Conservation (phyloP, 140 eudicot genomes). For the Eryngium alpinum region DNA sequence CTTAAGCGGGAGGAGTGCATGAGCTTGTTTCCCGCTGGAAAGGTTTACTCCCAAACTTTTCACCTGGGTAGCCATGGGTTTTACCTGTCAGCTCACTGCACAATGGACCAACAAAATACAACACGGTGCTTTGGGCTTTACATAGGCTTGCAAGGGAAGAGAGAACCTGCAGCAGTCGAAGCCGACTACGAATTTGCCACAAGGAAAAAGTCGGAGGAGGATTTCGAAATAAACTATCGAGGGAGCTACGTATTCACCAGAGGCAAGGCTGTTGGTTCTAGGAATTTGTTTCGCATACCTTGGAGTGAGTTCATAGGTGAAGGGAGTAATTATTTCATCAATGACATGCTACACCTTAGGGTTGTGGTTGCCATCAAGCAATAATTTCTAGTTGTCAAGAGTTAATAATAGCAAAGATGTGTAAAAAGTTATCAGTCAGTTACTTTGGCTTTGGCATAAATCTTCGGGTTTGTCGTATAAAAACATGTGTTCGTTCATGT, state of each 20-base stretch:
- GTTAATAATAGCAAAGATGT: neutral
- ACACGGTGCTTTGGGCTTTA: conserved; percentile 57
- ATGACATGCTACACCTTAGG: conserved; percentile 55
- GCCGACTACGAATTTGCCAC: conserved; percentile 66
- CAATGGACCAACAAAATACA: conserved; percentile 47
- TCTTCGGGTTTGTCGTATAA: neutral
- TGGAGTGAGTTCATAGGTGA: conserved; percentile 56
- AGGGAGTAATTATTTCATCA: conserved; percentile 52
- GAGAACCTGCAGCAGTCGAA: conserved; percentile 32
- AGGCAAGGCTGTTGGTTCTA: conserved; percentile 50
- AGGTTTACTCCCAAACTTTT: conserved; percentile 53
- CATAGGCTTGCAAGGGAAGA: conserved; percentile 56
- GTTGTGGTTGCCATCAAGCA: conserved; percentile 52
- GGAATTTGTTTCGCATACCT: conserved; percentile 43
- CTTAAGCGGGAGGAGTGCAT: conserved; percentile 50
- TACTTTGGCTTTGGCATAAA: neutral
- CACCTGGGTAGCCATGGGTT: conserved; percentile 69
- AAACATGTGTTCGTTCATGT: neutral
- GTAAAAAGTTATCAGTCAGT: neutral
- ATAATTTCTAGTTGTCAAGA: conserved; percentile 8
- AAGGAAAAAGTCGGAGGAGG: conserved; percentile 38
- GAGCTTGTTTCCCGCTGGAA: conserved; percentile 38
- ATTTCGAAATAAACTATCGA: conserved; percentile 32
- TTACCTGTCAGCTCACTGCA: conserved; percentile 51
- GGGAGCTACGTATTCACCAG: conserved; percentile 42